Conservation (phyloP, 2,329 filamentous ascomycete genomes). For the Xylariaceae sp. region DNA sequence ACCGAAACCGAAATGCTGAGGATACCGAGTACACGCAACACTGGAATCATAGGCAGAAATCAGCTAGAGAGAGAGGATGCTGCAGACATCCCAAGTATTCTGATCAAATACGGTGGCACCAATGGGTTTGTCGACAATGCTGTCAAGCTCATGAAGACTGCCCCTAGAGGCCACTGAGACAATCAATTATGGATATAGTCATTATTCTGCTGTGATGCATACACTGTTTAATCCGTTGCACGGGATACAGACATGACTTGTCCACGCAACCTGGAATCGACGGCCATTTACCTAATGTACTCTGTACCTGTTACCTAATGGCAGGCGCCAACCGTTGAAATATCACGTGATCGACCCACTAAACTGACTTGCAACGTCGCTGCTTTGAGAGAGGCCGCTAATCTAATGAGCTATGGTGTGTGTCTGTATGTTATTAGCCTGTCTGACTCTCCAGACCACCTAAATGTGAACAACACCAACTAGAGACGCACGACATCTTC, state of each 20-base stretch:
- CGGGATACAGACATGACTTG: neutral
- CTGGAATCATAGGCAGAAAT: conserved; percentile 66
- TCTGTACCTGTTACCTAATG: conserved; percentile 20
- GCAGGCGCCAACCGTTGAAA: neutral
- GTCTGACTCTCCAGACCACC: conserved; percentile 24
- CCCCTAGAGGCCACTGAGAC: conserved; percentile 37
- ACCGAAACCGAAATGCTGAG: conserved; percentile 80
- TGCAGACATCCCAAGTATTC: conserved; percentile 40
- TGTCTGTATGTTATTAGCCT: conserved; percentile 11
- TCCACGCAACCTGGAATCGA: neutral
- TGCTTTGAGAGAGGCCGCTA: conserved; percentile 22
- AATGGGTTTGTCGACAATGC: conserved; percentile 56
- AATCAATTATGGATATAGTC: neutral
- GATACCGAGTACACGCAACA: conserved; percentile 89
- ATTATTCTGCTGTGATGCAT: neutral
- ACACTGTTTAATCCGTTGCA: neutral
- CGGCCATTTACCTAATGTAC: neutral
- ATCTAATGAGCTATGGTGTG: conserved; percentile 11
- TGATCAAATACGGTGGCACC: conserved; percentile 50
- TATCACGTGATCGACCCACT: conserved; percentile 16
- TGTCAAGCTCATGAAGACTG: conserved; percentile 52
- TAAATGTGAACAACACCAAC: conserved; percentile 20
- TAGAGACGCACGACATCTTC: conserved; percentile 26
- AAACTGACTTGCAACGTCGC: conserved; percentile 30
- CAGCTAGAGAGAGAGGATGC: conserved; percentile 29